Base-by-base conservation (phyloP, 768 basidiomycete genomes). In the Termitomyces sp. region DNA sequence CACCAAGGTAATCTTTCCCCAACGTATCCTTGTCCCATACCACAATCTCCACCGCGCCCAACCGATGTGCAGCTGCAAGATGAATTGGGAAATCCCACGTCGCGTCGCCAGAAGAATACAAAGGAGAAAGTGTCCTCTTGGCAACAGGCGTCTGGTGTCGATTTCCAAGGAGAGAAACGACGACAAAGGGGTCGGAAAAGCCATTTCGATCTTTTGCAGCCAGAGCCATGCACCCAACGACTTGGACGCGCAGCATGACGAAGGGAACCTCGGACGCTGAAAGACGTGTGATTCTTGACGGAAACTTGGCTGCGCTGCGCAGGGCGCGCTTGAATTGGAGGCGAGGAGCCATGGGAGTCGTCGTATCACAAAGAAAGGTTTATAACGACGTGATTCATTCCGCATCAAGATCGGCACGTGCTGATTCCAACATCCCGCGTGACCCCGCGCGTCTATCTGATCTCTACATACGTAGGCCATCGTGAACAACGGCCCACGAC, bases 11-110 rank as follows among this genome's bases (percentile, higher is more conserved):
- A 42, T 98, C 96, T 73, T 94, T 97, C 63, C 78, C 82, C 63
- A 94, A 68, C 60, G 91, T 75, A 69, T 98, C 95, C 73, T 88
- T 94, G 70, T 95, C 94, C 95, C 96, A 99, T 0, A 94, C 78
- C 12, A 97, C 86, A 32, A 93, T 74, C 69, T 98, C 94, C 40
- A 98, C 62, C 2, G 80, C 83, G 32, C 89, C 88, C 5, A 91
- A 77, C 42, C 76, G 29, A 0, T 18, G 23, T 6, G 20, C 40
- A 12, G 33, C 45, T 3, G 10, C 88, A 16, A 88, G 76, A 61
- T 89, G 91, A 16, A 97, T 77, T 0, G 93, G 89, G 61, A 95
- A 92, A 55, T 96, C 91, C 66, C 94, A 98, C 0, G 92, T 94
- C 11, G 91, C 86, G 61, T 89, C 84, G 56, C 84, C 84, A 11